These are phyloP conservation scores for Skeletonema potamos DNA, from an alignment of 108 stramenopile species.

Conservation along the genomic window DNA sequence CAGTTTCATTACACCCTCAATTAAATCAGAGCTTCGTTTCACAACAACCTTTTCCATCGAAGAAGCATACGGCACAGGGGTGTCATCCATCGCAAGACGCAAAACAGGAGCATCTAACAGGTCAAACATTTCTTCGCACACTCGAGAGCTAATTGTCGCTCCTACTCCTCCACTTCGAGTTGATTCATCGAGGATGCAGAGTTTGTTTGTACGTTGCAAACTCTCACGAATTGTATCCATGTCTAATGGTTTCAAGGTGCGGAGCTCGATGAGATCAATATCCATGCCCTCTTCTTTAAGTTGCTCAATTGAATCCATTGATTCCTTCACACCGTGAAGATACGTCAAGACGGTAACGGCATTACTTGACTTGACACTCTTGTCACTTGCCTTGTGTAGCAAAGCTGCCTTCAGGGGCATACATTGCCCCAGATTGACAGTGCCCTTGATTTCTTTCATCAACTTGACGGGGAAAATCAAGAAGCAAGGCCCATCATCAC, in stretches of 20 bases:
- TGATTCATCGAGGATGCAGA: slow-evolving; percentile 64
- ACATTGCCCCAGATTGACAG: slow-evolving; percentile 48
- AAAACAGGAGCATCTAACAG: slow-evolving; percentile 66
- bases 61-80: slow-evolving; percentile 67
- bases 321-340: slow-evolving; percentile 68
- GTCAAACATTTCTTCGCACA: slow-evolving; percentile 62
- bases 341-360: slow-evolving; percentile 72
- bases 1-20: slow-evolving; percentile 30
- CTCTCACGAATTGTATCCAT: slow-evolving; percentile 56
- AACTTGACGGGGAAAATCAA: slow-evolving; percentile 65
- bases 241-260: slow-evolving; percentile 64
- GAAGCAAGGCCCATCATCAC: slow-evolving; percentile 69
- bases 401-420: slow-evolving; percentile 56
- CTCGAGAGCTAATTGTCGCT: slow-evolving; percentile 60
- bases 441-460: slow-evolving; percentile 65
- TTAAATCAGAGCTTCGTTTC: slow-evolving; percentile 47
- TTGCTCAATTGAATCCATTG: slow-evolving; percentile 30
- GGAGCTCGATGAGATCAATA: slow-evolving; percentile 68
- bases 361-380: slow-evolving; percentile 44
- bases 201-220: slow-evolving; percentile 54
- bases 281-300: slow-evolving; percentile 44
- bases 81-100: slow-evolving; percentile 70
- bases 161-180: slow-evolving; percentile 67
- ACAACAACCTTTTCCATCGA: slow-evolving; percentile 62
- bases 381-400: slow-evolving; percentile 46